Base-by-base conservation (phyloP, 1,139 yeast genomes). In the Blastobotrys raffinosifermentans region DNA sequence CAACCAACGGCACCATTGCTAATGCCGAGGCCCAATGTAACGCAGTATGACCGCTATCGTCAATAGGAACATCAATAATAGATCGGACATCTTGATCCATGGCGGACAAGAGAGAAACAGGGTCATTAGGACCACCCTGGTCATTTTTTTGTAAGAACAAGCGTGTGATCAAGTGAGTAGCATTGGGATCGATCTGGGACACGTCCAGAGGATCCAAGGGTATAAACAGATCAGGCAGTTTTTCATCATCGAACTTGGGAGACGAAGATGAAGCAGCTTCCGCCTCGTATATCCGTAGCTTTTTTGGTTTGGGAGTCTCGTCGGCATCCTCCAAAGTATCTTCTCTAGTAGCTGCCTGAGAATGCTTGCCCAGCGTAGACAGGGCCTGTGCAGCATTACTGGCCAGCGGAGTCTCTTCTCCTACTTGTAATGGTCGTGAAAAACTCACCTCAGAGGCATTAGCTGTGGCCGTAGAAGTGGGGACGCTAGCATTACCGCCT, bases 1-100 rank as follows among this genome's bases (percentile, higher is more conserved):
- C 75, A 4, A 87, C 91, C 41, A 89, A 69, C 2, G 77, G 67
- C 4, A 80, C 64, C 45, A 86, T 77, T 0, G 94, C 97, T 62
- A 93, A 71, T 0, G 96, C 86, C 21, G 97, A 80, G 1, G 96
- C 94, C 94, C 97, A 85, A 59, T 93, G 99, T 42, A 93, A 69
- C 1, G 95, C 87, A 0, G 96, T 81, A 54, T 91, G 93, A 0
- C 97, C 97, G 41, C 82, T 77, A 50, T 83, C 93, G 60, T 93
- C 99, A 34, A 93, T 85, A 2, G 96, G 79, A 27, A 86, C 84
- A 52, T 84, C 87, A 39, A 86, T 71, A 46, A 77, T 73, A 8
- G 45, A 26, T 18, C 46, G 41, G 6, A 38, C 32, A 19, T 36
- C 37, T 19, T 49, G 39, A 22, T 46, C 46, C 20, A 38, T 44